Conservation (phyloP, 2,329 filamentous ascomycete species). For the Neonectria neomacrospora region DNA sequence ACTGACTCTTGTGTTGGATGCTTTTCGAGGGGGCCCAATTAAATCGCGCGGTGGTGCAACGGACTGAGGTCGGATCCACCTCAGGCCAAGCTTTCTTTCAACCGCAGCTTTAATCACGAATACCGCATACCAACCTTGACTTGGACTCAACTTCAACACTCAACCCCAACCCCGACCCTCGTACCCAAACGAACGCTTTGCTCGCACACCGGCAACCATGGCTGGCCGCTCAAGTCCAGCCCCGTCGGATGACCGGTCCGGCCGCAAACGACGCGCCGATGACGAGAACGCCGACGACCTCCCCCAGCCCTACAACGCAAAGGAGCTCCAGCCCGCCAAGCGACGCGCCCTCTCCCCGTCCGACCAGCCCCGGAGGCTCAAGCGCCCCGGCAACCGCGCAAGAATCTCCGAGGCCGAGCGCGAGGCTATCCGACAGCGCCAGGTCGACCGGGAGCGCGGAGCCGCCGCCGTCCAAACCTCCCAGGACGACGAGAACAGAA, state of each 20-base stretch:
- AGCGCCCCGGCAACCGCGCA: constrained; percentile 73
- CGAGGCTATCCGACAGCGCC: constrained; percentile 72
- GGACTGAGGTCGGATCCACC: background rate
- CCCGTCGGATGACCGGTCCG: constrained; percentile 33
- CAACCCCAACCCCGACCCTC: background rate
- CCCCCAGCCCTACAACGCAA: constrained; percentile 70
- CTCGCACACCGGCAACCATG: constrained; percentile 25
- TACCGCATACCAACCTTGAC: background rate
- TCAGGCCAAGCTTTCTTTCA: constrained; percentile 5
- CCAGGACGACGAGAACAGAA: constrained; percentile 53
- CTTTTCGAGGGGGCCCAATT: background rate
- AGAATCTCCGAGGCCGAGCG: constrained; percentile 75
- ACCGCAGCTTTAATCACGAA: constrained; percentile 1
- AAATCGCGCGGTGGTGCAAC: background rate
- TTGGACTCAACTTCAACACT: background rate
- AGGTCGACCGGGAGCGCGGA: constrained; percentile 66
- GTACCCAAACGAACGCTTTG: background rate
- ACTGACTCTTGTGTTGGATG: background rate
- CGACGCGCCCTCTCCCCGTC: constrained; percentile 67
- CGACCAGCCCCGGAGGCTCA: constrained; percentile 70
- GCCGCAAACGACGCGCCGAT: constrained; percentile 48
- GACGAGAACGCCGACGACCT: constrained; percentile 56
- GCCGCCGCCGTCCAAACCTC: constrained; percentile 51
- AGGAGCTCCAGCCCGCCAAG: constrained; percentile 67
- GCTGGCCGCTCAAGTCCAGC: constrained; percentile 31